These are phyloP conservation scores for Fremontodendron californicum DNA, from an alignment of 345 rosid genomes.

Conservation along the genomic window DNA sequence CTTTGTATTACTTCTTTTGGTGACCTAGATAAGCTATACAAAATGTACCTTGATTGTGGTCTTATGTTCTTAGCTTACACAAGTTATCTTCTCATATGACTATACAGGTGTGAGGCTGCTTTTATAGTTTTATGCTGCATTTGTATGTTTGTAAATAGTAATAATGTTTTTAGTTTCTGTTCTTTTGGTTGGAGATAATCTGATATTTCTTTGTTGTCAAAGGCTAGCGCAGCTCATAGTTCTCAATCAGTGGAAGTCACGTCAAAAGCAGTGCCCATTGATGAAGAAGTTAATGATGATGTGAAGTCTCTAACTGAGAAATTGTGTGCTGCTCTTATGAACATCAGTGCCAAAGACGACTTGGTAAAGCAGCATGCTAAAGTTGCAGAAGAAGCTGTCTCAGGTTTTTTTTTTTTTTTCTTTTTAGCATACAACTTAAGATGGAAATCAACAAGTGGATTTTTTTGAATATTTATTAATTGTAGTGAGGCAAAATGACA, in stretches of 20 bases:
- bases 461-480: background rate
- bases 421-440: background rate
- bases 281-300: slow-evolving; percentile 49
- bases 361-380: slow-evolving; percentile 80
- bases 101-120: too few relatives aligned
- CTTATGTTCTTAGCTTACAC: background rate
- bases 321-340: slow-evolving; percentile 74
- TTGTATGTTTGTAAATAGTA: background rate
- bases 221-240: slow-evolving; percentile 38
- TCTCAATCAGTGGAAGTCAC: slow-evolving; percentile 58
- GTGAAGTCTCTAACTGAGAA: slow-evolving; percentile 57
- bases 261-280: slow-evolving; percentile 38
- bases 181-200: slow-evolving; percentile 17
- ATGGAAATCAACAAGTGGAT: background rate
- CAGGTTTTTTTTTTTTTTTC: slow-evolving; percentile 40
- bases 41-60: background rate
- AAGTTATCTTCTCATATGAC: background rate
- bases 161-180: background rate
- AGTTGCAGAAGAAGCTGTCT: slow-evolving; percentile 95
- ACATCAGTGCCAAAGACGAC: slow-evolving; percentile 84
- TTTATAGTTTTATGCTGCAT: too few relatives aligned
- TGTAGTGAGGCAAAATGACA: background rate
- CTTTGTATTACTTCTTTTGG: background rate
- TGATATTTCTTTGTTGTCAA: slow-evolving; percentile 18
- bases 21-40: background rate